Base-by-base conservation (phyloP, 805 yeast genomes). In the Priceomyces castillae region DNA sequence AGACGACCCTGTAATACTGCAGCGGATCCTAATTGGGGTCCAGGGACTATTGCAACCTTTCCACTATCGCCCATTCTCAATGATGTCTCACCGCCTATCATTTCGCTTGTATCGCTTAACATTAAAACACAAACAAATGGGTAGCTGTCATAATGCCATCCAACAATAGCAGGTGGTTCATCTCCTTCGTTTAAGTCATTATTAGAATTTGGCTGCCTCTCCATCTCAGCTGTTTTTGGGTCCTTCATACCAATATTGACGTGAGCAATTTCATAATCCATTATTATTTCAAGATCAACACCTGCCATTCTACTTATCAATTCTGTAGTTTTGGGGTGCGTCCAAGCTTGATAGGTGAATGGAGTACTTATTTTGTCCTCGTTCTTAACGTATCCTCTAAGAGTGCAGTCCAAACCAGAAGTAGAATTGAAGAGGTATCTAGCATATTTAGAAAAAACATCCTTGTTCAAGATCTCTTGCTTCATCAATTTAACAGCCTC, bases 91-190 rank as follows among this genome's bases (percentile, higher is more conserved):
- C 84, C 84, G 22, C 84, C 84, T 56, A 74, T 64, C 84, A 80
- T 79, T 36, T 67, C 60, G 2, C 73, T 49, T 7, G 85, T 80
- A 53, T 80, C 84, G 23, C 80, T 73, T 36, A 80, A 55, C 86
- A 80, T 80, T 47, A 80, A 65, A 12, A 80, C 85, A 59, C 84
- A 80, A 15, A 80, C 84, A 55, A 78, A 78, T 12, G 84, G 84
- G 43, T 78, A 79, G n/a, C 81, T 72, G 55, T 80, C 86, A 42
- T 65, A 58, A 64, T 80, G 85, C 86, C 86, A 80, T 23, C 78
- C 77, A 28, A 79, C 82, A 34, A 79, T 70, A 17, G 80, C 82
- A 10, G 80, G 79, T 26, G 66, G 72, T 16, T 59, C 55, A 28
- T 51, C 39, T 2, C 44, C 42, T 30, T 55, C 53, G 31, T 50